Percentiles rank a stretch among this genome's conserved stretches.
Evolutionary conservation across 495 filamentous ascomycete species (phyloP).

Genomic region (Tuber borchii): DNA sequence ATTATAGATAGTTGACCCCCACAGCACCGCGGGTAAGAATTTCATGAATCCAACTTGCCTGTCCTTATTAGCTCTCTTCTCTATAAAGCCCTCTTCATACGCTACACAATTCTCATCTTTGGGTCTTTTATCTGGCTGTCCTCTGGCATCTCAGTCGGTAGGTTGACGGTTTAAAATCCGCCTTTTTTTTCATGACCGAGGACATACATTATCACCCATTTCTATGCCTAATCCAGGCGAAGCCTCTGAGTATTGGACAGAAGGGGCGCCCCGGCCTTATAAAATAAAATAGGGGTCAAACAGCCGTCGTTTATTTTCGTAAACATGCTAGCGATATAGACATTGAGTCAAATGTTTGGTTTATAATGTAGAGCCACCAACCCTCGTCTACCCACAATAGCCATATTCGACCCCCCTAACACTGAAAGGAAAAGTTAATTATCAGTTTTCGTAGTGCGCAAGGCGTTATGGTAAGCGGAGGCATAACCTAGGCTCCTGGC

Average conservation of each 20-base stretch:
- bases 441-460: not conserved
- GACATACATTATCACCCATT: not conserved
- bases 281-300: not conserved
- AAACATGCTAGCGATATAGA: not conserved
- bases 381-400: not conserved
- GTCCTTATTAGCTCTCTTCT: not conserved
- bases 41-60: not conserved
- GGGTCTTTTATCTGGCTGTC: not conserved
- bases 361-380: not conserved
- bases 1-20: not conserved
- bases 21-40: not conserved
- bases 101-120: not conserved
- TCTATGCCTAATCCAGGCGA: not conserved
- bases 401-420: not conserved
- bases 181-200: not conserved
- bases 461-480: not conserved
- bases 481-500: not conserved
- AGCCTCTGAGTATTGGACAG: not conserved
- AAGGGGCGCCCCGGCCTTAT: not conserved
- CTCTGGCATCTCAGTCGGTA: not conserved
- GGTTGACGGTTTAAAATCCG: not conserved
- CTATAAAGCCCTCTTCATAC: not conserved
- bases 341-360: not conserved
- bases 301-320: not conserved
- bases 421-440: not conserved